Evolutionary conservation across 192 early-diverging fungal species (phyloP).

Genomic region (Anaeromyces robustus): DNA sequence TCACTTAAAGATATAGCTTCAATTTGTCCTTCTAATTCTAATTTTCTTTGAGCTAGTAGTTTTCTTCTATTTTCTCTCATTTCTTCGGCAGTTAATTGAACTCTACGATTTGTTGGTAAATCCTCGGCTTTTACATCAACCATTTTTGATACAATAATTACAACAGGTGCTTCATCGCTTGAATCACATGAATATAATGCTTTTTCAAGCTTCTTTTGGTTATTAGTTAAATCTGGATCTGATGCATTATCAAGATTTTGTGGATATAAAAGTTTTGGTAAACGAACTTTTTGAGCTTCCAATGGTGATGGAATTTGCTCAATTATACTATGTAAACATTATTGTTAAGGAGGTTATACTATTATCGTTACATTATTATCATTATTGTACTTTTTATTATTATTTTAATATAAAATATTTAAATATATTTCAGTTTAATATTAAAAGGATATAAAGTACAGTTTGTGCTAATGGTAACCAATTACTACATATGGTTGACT

Average conservation of each 20-base stretch:
- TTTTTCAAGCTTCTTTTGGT: slow-evolving; percentile 42
- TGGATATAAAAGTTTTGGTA: slow-evolving; percentile 62
- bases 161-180: slow-evolving; percentile 36
- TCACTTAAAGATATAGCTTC: slow-evolving; percentile 7
- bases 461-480: slow-evolving; percentile 89
- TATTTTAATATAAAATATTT: neutral
- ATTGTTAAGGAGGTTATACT: too few species aligned
- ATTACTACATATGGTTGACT: slow-evolving; percentile 74
- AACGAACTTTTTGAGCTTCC: slow-evolving; percentile 58
- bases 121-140: slow-evolving; percentile 62
- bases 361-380: too few species aligned
- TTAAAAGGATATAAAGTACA: slow-evolving; percentile 30
- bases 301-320: slow-evolving; percentile 78
- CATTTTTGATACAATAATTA: slow-evolving; percentile 90
- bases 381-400: too few species aligned
- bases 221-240: slow-evolving; percentile 6
- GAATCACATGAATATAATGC: slow-evolving; percentile 64
- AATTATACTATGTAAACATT: slow-evolving; percentile 46
- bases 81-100: slow-evolving; percentile 67
- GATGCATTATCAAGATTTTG: slow-evolving; percentile 13
- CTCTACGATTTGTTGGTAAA: slow-evolving; percentile 55
- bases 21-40: slow-evolving; percentile 3
- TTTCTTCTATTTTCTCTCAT: slow-evolving; percentile 57
- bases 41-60: slow-evolving; percentile 20
- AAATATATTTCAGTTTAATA: too few species aligned